phyloP scores from a whole-genome alignment of 257 asterid species.

The Thymus quinquecostatus region DNA sequence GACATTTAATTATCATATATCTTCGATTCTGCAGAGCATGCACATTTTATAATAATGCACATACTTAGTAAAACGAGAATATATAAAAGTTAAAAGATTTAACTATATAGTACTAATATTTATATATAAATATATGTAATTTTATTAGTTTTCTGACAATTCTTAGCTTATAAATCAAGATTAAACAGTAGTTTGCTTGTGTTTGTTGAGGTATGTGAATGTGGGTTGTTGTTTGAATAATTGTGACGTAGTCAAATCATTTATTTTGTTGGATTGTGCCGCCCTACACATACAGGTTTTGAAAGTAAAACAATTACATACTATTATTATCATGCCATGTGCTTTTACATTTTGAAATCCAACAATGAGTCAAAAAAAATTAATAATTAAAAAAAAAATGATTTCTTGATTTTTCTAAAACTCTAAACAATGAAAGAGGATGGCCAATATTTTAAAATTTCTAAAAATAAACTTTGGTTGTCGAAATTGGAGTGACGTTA shows the following conservation, averaged over 20 bases:
- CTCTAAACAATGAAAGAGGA: background rate
- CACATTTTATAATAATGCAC: too few species aligned
- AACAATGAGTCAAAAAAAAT: constrained; percentile 1
- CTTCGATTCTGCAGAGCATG: too few species aligned
- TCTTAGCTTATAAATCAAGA: too few species aligned
- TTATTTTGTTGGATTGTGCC: constrained; percentile 10
- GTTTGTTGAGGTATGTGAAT: background rate
- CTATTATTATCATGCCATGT: constrained; percentile 15
- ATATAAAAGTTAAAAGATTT: too few species aligned
- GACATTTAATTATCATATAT: too few species aligned
- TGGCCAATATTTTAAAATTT: background rate
- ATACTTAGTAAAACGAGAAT: too few species aligned
- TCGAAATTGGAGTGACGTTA: background rate
- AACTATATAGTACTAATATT: too few species aligned
- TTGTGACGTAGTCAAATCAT: background rate
- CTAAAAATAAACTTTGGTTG: background rate
- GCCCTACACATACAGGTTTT: constrained; percentile 12
- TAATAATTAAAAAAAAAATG: background rate
- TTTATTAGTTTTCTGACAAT: too few species aligned
- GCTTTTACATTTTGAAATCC: constrained; percentile 27
- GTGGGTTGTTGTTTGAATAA: background rate
- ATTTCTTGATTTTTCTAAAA: background rate
- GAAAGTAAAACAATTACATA: constrained; percentile 6
- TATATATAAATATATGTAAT: too few species aligned
- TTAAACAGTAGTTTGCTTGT: too few species aligned